phyloP scores from a whole-genome alignment of 768 basidiomycete species.

The Tulasnella sp. region DNA sequence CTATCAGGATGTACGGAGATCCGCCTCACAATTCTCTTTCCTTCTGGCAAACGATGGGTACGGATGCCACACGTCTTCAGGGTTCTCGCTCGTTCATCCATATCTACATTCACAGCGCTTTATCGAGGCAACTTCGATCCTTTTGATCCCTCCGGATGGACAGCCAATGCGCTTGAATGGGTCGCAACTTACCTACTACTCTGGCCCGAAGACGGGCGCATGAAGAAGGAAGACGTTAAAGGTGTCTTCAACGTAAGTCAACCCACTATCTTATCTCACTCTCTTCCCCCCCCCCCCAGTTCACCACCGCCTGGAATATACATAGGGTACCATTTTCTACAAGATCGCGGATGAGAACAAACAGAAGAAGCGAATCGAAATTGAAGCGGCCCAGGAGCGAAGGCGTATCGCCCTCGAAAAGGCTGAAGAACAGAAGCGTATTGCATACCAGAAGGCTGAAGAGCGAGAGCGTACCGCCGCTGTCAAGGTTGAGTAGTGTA shows the following conservation, averaged over 20 bases:
- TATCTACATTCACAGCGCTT: background rate
- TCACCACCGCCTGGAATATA: no score
- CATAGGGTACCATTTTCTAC: no score
- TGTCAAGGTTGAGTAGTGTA: no score
- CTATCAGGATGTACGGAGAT: background rate
- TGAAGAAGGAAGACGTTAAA: constrained; percentile 7
- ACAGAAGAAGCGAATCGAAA: no score
- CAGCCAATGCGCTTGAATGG: background rate
- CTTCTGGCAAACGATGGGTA: background rate
- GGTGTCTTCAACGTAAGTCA: background rate
- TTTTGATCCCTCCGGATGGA: background rate
- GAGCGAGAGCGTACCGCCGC: no score
- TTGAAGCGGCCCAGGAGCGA: no score
- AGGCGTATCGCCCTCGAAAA: no score
- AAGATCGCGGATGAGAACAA: no score
- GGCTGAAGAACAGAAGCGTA: no score
- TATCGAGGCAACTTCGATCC: background rate
- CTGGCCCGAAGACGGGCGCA: background rate
- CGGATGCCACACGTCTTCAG: no score
- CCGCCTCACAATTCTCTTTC: background rate
- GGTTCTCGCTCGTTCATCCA: background rate
- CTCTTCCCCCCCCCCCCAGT: no score
- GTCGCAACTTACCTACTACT: background rate
- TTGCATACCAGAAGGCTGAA: no score
- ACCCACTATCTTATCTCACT: background rate